Evolutionary conservation across 2,329 filamentous ascomycete species (phyloP).

Genomic region (Venturia oleaginea): DNA sequence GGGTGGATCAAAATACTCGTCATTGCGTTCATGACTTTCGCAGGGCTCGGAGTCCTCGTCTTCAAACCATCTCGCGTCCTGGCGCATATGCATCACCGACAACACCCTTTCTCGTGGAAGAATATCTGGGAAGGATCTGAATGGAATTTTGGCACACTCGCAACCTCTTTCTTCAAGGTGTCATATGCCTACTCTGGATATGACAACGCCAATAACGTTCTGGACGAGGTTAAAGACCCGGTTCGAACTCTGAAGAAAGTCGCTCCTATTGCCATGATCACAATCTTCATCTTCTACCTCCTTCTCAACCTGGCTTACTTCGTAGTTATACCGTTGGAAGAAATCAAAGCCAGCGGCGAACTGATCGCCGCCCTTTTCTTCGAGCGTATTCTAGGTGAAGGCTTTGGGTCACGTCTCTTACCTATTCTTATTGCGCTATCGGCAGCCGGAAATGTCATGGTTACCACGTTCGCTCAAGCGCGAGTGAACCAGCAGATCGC

Average conservation of each 20-base stretch:
- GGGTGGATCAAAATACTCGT: conserved; percentile 56
- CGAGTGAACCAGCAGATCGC: conserved; percentile 66
- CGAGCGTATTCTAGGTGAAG: conserved; percentile 13
- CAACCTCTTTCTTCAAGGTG: conserved; percentile 59
- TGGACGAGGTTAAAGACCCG: conserved; percentile 57
- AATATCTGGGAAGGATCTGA: conserved; percentile 14
- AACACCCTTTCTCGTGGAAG: conserved; percentile 1
- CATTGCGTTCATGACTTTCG: conserved; percentile 52
- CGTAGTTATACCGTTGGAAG: conserved; percentile 13
- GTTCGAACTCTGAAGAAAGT: conserved; percentile 56
- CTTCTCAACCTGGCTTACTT: conserved; percentile 15
- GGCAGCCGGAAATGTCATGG: conserved; percentile 16
- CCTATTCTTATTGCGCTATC: conserved; percentile 11
- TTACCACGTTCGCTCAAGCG: conserved; percentile 35
- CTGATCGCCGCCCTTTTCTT: conserved; percentile 15
- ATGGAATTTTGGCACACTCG: conserved; percentile 13
- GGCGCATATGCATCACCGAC: conserved; percentile 20
- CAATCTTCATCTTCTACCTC: conserved; percentile 18
- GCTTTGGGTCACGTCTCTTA: conserved; percentile 9
- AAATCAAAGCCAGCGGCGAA: conserved; percentile 12
- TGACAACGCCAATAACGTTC: conserved; percentile 51
- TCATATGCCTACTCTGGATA: conserved; percentile 63
- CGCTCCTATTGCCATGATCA: conserved; percentile 50
- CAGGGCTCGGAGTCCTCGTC: conserved; percentile 50
- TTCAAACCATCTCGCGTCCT: conserved; percentile 20